These are phyloP conservation scores for Clavispora fructus DNA, from an alignment of 805 yeast genomes.

Conservation along the genomic window DNA sequence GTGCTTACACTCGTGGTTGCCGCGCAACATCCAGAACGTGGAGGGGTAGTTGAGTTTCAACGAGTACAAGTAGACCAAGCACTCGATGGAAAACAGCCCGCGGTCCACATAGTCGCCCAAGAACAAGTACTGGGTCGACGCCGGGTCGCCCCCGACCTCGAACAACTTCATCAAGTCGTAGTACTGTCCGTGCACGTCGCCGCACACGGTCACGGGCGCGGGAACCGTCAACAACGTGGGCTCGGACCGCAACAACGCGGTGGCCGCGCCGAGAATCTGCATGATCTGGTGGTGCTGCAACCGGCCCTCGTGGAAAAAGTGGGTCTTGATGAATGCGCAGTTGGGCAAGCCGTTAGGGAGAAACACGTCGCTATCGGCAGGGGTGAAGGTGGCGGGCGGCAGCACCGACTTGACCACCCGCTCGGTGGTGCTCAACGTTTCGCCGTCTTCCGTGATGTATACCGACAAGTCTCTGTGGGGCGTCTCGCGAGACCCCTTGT, in stretches of 20 bases:
- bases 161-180: slow-evolving; percentile 85
- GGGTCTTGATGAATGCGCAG: slow-evolving; percentile 62
- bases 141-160: slow-evolving; percentile 91
- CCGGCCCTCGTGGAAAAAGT: slow-evolving; percentile 78
- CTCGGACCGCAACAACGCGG: slow-evolving; percentile 57
- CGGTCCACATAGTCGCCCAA: slow-evolving; percentile 95
- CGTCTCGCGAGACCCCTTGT: slow-evolving; percentile 26
- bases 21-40: slow-evolving; percentile 77
- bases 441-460: slow-evolving; percentile 56
- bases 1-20: slow-evolving; percentile 94
- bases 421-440: slow-evolving; percentile 48
- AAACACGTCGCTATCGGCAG: slow-evolving; percentile 67
- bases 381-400: slow-evolving; percentile 62
- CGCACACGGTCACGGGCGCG: slow-evolving; percentile 94
- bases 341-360: slow-evolving; percentile 62
- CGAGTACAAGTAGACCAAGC: slow-evolving; percentile 68
- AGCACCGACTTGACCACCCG: slow-evolving; percentile 53
- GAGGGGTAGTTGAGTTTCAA: slow-evolving; percentile 71
- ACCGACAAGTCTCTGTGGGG: slow-evolving; percentile 35
- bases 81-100: slow-evolving; percentile 85
- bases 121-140: slow-evolving; percentile 69
- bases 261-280: slow-evolving; percentile 60
- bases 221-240: slow-evolving; percentile 78
- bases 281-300: slow-evolving; percentile 65
- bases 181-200: slow-evolving; percentile 96